Conservation (phyloP, 2,329 filamentous ascomycete species). For the Xylariaceae sp. region DNA sequence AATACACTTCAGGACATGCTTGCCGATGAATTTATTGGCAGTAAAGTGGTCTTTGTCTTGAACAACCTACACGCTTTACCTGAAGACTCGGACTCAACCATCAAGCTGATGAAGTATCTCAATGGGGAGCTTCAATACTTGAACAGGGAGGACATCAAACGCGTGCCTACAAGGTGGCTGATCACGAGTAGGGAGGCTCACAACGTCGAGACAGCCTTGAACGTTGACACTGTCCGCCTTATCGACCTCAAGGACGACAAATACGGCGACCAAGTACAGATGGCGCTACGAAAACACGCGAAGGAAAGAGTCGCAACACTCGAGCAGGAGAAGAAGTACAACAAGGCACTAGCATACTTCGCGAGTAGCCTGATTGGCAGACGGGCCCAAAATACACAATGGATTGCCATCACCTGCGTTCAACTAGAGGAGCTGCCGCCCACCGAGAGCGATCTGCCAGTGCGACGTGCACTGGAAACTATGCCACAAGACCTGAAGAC, state of each 20-base stretch:
- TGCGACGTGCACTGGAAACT: constrained; percentile 38
- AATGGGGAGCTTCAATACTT: constrained; percentile 28
- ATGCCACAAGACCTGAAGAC: constrained; percentile 39
- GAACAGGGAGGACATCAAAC: constrained; percentile 22
- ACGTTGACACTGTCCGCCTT: constrained; percentile 29
- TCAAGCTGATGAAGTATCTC: constrained; percentile 36
- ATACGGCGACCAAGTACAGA: constrained; percentile 37
- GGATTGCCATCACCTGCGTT: constrained; percentile 43
- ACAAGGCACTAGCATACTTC: constrained; percentile 41
- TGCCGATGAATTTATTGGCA: constrained; percentile 36
- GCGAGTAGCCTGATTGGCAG: constrained; percentile 41
- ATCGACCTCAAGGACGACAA: constrained; percentile 38
- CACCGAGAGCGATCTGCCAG: constrained; percentile 37
- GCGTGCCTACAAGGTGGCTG: constrained; percentile 36
- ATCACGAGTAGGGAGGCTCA: constrained; percentile 39
- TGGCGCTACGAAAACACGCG: constrained; percentile 35
- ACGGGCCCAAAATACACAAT: constrained; percentile 42
- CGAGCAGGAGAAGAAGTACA: constrained; percentile 38
- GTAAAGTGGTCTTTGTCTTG: constrained; percentile 39
- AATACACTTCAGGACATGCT: constrained; percentile 42
- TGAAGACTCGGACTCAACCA: constrained; percentile 35
- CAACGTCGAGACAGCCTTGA: constrained; percentile 32
- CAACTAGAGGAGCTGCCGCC: constrained; percentile 40
- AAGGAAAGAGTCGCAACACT: constrained; percentile 36
- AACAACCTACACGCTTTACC: constrained; percentile 41